phyloP scores from a whole-genome alignment of 2,329 filamentous ascomycete species.

The Sarocladium kiliense region DNA sequence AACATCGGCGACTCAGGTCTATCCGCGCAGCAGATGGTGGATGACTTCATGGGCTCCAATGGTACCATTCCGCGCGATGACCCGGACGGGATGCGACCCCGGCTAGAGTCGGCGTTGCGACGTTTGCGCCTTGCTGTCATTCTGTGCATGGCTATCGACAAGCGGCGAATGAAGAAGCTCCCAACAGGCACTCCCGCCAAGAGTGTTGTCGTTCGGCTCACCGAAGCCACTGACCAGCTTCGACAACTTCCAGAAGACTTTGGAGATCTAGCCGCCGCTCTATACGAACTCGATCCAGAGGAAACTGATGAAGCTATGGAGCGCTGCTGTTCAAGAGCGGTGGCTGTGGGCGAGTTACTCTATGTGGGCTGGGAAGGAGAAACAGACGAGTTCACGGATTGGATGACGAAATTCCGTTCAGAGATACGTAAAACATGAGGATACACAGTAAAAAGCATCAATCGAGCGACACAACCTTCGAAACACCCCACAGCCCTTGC shows the following conservation, averaged over 20 bases:
- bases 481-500: background rate
- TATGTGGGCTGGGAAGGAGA: slow-evolving; percentile 56
- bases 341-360: slow-evolving; percentile 50
- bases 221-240: slow-evolving; percentile 52
- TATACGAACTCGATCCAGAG: slow-evolving; percentile 62
- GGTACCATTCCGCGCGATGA: slow-evolving; percentile 60
- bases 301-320: slow-evolving; percentile 56
- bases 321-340: slow-evolving; percentile 55
- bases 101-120: slow-evolving; percentile 59
- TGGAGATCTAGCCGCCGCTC: slow-evolving; percentile 64
- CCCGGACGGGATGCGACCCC: slow-evolving; percentile 56
- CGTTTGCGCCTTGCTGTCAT: slow-evolving; percentile 62
- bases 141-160: slow-evolving; percentile 64
- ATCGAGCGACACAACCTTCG: background rate
- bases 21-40: slow-evolving; percentile 53
- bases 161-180: slow-evolving; percentile 61
- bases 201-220: slow-evolving; percentile 32
- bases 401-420: slow-evolving; percentile 57
- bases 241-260: slow-evolving; percentile 60
- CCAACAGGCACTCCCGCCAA: slow-evolving; percentile 35
- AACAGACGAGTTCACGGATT: slow-evolving; percentile 72
- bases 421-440: slow-evolving; percentile 40
- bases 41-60: slow-evolving; percentile 61
- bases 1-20: slow-evolving; percentile 23
- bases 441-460: background rate